These are phyloP conservation scores for Pelargonium nanum DNA, from an alignment of 345 rosid genomes.

Conservation along the genomic window DNA sequence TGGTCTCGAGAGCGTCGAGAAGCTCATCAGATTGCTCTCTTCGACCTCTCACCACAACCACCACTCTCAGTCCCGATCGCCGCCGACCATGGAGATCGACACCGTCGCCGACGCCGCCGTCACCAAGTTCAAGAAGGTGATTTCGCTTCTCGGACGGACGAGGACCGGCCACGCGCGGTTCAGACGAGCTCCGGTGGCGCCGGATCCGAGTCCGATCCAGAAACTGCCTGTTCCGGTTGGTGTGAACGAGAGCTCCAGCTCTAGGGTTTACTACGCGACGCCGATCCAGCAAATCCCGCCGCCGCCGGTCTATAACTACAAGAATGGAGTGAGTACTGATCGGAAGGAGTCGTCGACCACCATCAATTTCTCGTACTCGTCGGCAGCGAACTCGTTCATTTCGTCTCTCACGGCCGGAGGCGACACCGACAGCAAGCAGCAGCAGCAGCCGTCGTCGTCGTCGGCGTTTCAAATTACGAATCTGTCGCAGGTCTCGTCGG, in stretches of 20 bases:
- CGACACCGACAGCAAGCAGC: conserved; percentile 21
- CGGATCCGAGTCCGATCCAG: background rate
- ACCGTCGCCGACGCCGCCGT: conserved; percentile 62
- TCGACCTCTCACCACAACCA: conserved; percentile 21
- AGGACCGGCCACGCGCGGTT: conserved; percentile 95
- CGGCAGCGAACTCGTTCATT: conserved; percentile 38
- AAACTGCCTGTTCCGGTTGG: conserved; percentile 1
- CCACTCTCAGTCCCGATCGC: conserved; percentile 16
- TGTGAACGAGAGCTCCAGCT: conserved; percentile 9
- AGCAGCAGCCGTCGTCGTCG: conserved; percentile 30
- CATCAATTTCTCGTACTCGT: conserved; percentile 54
- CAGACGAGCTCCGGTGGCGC: conserved; percentile 46
- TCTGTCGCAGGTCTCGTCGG: conserved; percentile 33
- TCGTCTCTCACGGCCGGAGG: conserved; percentile 51
- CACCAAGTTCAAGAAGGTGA: conserved; percentile 69
- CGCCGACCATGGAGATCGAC: conserved; percentile 39
- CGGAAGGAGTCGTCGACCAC: conserved; percentile 47
- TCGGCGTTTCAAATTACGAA: conserved; percentile 55
- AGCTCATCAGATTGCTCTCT: conserved; percentile 63
- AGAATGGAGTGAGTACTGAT: conserved; percentile 17
- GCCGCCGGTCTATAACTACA: conserved; percentile 8
- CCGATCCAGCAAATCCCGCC: conserved; percentile 74
- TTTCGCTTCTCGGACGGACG: conserved; percentile 73
- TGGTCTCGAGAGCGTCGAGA: conserved; percentile 70
- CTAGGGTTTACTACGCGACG: conserved; percentile 38